A percentile compares a stretch with the other conserved stretches of the same genome.
These are phyloP conservation scores for Alternaria brassicicola DNA, from an alignment of 2,329 filamentous ascomycete species.

Conservation along the genomic window DNA sequence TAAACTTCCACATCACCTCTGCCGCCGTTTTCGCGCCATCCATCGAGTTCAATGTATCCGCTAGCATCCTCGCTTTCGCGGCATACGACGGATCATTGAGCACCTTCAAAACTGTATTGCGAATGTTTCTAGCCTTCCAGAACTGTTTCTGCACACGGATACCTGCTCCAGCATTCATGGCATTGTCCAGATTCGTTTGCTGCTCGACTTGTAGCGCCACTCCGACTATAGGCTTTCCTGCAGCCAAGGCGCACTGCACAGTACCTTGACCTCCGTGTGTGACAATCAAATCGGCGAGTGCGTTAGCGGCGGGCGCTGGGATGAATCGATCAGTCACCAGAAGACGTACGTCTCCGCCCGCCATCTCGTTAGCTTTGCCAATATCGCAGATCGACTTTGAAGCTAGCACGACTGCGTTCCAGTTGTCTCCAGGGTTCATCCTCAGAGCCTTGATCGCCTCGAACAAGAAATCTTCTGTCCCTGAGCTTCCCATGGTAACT, in stretches of 20 bases:
- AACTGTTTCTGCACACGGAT: constrained; percentile 37
- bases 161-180: constrained; percentile 41
- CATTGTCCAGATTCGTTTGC: constrained; percentile 44
- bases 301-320: constrained; percentile 35
- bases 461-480: constrained; percentile 40
- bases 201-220: constrained; percentile 44
- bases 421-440: constrained; percentile 31
- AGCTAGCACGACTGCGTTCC: constrained; percentile 40
- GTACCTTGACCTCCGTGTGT: constrained; percentile 44
- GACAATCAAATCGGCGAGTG: constrained; percentile 37
- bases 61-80: constrained; percentile 29
- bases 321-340: constrained; percentile 42
- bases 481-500: constrained; percentile 42
- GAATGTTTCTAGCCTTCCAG: constrained; percentile 40
- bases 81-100: constrained; percentile 34
- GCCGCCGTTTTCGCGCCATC: constrained; percentile 39
- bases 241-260: constrained; percentile 40
- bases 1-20: constrained; percentile 43
- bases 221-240: constrained; percentile 41
- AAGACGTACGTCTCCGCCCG: constrained; percentile 32
- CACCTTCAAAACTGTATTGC: constrained; percentile 31
- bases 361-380: constrained; percentile 30
- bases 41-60: constrained; percentile 36
- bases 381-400: constrained; percentile 42
- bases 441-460: constrained; percentile 40